Evolutionary conservation across 1,284 basidiomycete genomes (phyloP).

Genomic region (Puccinia coronata): DNA sequence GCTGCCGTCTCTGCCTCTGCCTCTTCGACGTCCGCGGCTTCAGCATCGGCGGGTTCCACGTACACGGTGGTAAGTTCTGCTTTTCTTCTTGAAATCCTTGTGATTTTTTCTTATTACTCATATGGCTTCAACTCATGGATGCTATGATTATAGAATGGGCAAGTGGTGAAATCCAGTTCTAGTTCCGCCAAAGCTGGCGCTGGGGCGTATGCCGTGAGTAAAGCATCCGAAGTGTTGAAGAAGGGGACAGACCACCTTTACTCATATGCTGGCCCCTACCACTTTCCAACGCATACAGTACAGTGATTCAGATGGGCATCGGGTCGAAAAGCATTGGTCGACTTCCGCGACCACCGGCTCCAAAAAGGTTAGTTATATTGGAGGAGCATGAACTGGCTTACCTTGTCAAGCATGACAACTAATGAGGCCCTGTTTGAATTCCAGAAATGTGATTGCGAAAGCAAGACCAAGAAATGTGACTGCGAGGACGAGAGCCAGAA

Average conservation of each 20-base stretch:
- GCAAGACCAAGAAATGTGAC: slow-evolving; percentile 8
- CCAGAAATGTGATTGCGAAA: slow-evolving; percentile 17
- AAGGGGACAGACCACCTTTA: too few relatives aligned
- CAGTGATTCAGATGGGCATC: slow-evolving; percentile 19
- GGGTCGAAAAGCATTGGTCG: slow-evolving; percentile 22
- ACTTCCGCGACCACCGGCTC: slow-evolving; percentile 1
- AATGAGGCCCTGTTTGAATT: not conserved
- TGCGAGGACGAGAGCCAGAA: not conserved
- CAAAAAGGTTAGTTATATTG: slow-evolving; percentile 22
- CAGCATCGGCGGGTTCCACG: slow-evolving; percentile 9
- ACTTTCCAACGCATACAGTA: not conserved
- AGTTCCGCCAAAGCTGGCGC: slow-evolving; percentile 20
- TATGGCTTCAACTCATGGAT: not conserved
- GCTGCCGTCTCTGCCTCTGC: slow-evolving; percentile 1
- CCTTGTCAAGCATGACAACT: not conserved
- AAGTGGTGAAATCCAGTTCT: slow-evolving; percentile 17
- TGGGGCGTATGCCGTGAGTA: slow-evolving; percentile 30
- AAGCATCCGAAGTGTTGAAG: not conserved
- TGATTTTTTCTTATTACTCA: not conserved
- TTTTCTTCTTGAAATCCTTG: not conserved
- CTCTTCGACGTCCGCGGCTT: not conserved
- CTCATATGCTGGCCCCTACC: too few relatives aligned
- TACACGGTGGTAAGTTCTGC: slow-evolving; percentile 21
- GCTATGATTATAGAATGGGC: not conserved
- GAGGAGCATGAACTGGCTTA: too few relatives aligned